Evolutionary conservation across 1,284 basidiomycete genomes (phyloP).

Genomic region (Sphaerobolus stellatus): DNA sequence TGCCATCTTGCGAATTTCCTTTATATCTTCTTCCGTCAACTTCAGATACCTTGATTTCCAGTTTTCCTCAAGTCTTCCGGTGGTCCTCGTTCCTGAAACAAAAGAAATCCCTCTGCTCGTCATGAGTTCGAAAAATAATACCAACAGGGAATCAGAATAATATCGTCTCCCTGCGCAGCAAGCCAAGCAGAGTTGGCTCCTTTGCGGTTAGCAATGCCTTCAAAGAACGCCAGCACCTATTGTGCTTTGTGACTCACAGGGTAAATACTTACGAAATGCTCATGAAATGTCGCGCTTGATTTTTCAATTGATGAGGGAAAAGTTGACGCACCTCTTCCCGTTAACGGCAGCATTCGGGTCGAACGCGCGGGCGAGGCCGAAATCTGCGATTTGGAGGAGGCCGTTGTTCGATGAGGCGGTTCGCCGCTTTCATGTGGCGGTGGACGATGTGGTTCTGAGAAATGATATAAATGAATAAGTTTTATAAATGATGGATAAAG

Average conservation of each 20-base stretch:
- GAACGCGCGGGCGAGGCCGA: constrained; percentile 87
- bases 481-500: no score
- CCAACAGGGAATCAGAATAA: no score
- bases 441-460: constrained; percentile 97
- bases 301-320: no score
- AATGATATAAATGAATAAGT: no score
- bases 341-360: constrained; percentile 49
- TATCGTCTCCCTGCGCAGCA: no score
- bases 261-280: no score
- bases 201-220: constrained; percentile 28
- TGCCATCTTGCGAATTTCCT: constrained; percentile 28
- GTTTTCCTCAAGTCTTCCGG: constrained; percentile 32
- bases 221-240: constrained; percentile 35
- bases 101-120: no score
- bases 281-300: constrained; percentile 22
- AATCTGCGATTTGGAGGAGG: constrained; percentile 88
- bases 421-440: constrained; percentile 98
- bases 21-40: constrained; percentile 28
- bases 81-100: constrained; percentile 6
- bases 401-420: constrained; percentile 92
- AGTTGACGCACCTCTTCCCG: constrained; percentile 30
- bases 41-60: constrained; percentile 27
- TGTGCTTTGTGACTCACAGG: constrained; percentile 16
- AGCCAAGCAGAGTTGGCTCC: no score
- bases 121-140: no score